Evolutionary conservation across 345 rosid genomes (phyloP).

Genomic region (Combretum micranthum): DNA sequence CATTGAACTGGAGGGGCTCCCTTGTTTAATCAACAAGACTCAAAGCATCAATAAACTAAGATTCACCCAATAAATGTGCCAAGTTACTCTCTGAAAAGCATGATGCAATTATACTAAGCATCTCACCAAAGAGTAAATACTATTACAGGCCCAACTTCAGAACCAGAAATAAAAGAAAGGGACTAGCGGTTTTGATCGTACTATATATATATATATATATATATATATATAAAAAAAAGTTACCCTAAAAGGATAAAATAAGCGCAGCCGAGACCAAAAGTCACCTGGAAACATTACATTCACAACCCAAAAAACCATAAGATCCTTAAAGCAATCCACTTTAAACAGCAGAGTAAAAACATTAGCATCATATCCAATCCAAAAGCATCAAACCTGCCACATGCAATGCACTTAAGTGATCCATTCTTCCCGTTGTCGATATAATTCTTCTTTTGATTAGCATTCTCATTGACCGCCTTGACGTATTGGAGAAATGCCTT

Average conservation of each 20-base stretch:
- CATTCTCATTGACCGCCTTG: conserved; percentile 60
- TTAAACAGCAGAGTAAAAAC: conserved; percentile 4
- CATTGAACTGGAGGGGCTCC: no score
- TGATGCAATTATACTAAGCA: no score
- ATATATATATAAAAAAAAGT: neutral
- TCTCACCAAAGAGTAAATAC: no score
- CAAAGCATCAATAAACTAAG: no score
- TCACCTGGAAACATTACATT: neutral
- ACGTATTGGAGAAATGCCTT: conserved; percentile 64
- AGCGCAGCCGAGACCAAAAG: neutral
- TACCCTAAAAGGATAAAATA: neutral
- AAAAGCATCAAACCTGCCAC: conserved; percentile 67
- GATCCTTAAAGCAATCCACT: conserved; percentile 14
- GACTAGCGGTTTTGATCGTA: no score
- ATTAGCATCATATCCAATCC: conserved; percentile 9
- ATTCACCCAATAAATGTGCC: no score
- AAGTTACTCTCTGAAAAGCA: no score
- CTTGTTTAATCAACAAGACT: no score
- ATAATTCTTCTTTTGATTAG: conserved; percentile 51
- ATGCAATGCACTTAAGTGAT: conserved; percentile 67
- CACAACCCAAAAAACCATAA: neutral
- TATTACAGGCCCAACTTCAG: no score
- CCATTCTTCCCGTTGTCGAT: conserved; percentile 80
- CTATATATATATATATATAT: no score
- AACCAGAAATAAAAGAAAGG: no score